Evolutionary conservation across 371 early-diverging fungal species (phyloP), one percentile per base, ranked within the genome.

Genomic region (Blastocladiella emersonii): DNA sequence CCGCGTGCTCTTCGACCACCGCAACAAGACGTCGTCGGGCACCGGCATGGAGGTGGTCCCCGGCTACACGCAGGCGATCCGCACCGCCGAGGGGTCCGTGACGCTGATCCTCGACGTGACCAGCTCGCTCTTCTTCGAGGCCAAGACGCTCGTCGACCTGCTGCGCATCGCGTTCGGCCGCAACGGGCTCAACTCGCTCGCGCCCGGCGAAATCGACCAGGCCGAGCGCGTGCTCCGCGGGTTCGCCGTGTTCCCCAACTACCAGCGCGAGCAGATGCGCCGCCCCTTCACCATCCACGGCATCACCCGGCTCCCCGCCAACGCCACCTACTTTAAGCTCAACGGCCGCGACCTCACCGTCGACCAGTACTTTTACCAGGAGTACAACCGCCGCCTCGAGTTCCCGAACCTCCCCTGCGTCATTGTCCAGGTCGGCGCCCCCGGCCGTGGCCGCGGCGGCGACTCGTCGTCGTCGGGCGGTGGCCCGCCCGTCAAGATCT

Each of bases 11-110:
- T 94, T 81, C 69, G 89, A 87, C 5, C 79, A 85, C 23, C 76
- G 77, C n/a, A 82, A 83, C 36, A 74, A 79, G 1, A 67, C 71
- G 32, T 60, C 71, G 0, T 77, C 83, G 37, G 76, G 76, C 43
- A 86, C 87, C 55, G 93, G 91, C 34, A 77, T 85, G n/a, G 91
- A 91, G 72, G 82, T 90, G 7, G 92, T 93, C 92, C 85, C 85
- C 66, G 96, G 96, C 17, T 90, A 83, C 72, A 90, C 89, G 65
- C 91, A 91, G 67, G 86, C 88, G 34, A 81, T 90, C 30, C 77
- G 87, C 12, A 87, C 93, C 19, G 77, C 86, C 60, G 45, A 71
- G 2, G 76, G 76, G 34, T 65, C 67, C 62, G 65, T 76, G 66
- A 57, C 78, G 30, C 67, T 77, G 41, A 77, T 78, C 64, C 57